Evolutionary conservation across 768 basidiomycete genomes (phyloP).

Genomic region (Phylloporus arenicola): DNA sequence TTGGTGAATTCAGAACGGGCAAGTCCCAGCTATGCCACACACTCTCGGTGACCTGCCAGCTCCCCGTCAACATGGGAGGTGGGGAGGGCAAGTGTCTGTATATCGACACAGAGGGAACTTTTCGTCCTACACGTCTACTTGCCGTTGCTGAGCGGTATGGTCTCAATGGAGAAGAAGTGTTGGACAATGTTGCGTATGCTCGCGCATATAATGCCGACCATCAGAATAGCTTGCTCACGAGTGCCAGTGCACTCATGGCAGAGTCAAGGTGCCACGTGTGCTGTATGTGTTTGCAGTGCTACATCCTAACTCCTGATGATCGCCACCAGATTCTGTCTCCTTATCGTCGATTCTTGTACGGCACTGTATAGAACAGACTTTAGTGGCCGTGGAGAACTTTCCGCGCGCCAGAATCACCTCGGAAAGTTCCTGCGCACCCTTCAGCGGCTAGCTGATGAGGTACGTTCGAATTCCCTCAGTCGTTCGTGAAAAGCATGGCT

Average conservation of each 20-base stretch:
- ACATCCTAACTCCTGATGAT: constrained; percentile 6
- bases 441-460: constrained; percentile 94
- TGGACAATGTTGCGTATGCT: constrained; percentile 98
- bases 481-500: constrained; percentile 1
- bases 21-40: constrained; percentile 99
- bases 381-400: constrained; percentile 90
- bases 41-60: constrained; percentile 94
- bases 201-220: constrained; percentile 99
- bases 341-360: constrained; percentile 96
- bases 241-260: constrained; percentile 97
- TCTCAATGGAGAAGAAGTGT: constrained; percentile 94
- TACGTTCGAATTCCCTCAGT: constrained; percentile 31
- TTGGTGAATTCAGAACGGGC: constrained; percentile 97
- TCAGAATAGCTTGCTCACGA: constrained; percentile 82
- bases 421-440: constrained; percentile 93
- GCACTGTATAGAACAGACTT: constrained; percentile 95
- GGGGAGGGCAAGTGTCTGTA: constrained; percentile 99
- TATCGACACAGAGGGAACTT: constrained; percentile 98
- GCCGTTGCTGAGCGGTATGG: constrained; percentile 95
- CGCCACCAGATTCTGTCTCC: constrained; percentile 75
- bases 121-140: constrained; percentile 91
- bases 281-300: constrained; percentile 19
- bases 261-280: constrained; percentile 76
- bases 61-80: constrained; percentile 96
- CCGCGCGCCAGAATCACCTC: constrained; percentile 90